Percentiles rank a stretch among this genome's conserved stretches.
Evolutionary conservation across 2,329 filamentous ascomycete species (phyloP).

Genomic region (Plectosphaerella cucumerina): DNA sequence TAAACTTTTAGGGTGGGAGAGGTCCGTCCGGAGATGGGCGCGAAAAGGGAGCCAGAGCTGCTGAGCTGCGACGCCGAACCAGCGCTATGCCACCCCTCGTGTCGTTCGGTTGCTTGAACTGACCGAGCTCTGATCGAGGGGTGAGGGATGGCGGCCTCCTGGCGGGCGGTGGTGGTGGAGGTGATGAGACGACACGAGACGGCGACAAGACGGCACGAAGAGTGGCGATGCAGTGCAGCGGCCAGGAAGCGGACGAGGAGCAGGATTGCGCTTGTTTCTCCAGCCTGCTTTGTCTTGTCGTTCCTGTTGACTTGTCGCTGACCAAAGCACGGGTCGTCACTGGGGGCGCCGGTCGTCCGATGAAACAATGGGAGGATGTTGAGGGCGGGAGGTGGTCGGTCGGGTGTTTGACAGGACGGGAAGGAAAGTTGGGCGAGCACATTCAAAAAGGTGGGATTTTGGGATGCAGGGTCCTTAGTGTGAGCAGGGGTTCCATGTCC

Average conservation of each 20-base stretch:
- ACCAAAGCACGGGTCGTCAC: not conserved
- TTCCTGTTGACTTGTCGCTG: not conserved
- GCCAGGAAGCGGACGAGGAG: not conserved
- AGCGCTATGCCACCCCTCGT: no score
- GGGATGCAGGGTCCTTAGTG: not conserved
- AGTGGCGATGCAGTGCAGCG: not conserved
- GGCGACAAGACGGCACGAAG: not conserved
- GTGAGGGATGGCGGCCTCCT: no score
- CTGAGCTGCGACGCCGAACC: no score
- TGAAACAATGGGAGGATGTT: not conserved
- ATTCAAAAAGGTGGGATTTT: not conserved
- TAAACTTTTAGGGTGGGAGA: no score
- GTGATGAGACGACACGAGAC: not conserved
- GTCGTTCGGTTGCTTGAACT: no score
- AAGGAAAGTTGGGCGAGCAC: not conserved
- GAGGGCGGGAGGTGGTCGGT: no score
- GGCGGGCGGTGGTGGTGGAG: no score
- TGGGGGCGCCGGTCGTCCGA: not conserved
- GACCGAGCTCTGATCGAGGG: no score
- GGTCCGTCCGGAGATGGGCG: no score
- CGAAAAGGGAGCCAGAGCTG: no score
- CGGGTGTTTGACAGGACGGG: no score
- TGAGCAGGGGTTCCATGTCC: not conserved
- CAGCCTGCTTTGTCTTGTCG: not conserved
- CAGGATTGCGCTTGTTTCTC: not conserved